phyloP scores from a whole-genome alignment of 2,329 filamentous ascomycete species.

The Diaporthe ampelina region DNA sequence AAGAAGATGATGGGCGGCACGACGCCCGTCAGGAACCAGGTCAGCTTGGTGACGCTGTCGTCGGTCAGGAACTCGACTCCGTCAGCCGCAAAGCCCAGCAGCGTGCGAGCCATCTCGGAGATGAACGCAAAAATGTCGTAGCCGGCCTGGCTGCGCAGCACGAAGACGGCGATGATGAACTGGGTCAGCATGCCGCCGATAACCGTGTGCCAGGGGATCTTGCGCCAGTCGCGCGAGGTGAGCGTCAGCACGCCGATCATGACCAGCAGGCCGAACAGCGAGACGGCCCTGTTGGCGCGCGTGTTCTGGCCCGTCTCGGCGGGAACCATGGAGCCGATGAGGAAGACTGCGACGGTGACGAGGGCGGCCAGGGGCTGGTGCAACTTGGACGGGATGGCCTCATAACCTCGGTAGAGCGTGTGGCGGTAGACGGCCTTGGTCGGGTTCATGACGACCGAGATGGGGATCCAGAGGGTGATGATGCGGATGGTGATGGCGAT shows the following conservation, averaged over 20 bases:
- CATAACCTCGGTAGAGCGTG: slow-evolving; percentile 70
- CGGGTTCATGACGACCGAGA: slow-evolving; percentile 74
- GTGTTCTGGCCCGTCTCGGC: slow-evolving; percentile 82
- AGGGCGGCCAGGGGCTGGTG: slow-evolving; percentile 74
- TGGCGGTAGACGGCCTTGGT: slow-evolving; percentile 77
- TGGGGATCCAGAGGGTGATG: slow-evolving; percentile 80
- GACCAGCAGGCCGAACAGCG: slow-evolving; percentile 82
- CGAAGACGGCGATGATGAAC: slow-evolving; percentile 90
- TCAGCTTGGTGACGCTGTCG: slow-evolving; percentile 54
- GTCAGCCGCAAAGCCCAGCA: slow-evolving; percentile 81
- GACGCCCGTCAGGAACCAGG: slow-evolving; percentile 83
- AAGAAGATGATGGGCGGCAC: slow-evolving; percentile 98
- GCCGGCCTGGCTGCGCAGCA: slow-evolving; percentile 83
- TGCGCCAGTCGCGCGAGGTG: slow-evolving; percentile 78
- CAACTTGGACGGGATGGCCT: slow-evolving; percentile 75
- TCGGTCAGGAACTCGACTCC: slow-evolving; percentile 81
- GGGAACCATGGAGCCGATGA: slow-evolving; percentile 84
- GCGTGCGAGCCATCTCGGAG: slow-evolving; percentile 77
- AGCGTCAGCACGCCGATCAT: slow-evolving; percentile 76
- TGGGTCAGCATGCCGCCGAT: slow-evolving; percentile 91
- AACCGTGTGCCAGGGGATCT: slow-evolving; percentile 81
- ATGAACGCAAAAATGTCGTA: slow-evolving; percentile 95
- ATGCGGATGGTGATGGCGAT: slow-evolving; percentile 81
- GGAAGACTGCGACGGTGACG: slow-evolving; percentile 77
- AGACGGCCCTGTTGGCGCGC: slow-evolving; percentile 83